Base-by-base conservation (phyloP, 768 basidiomycete genomes). In the Rhizopogon rudus region DNA sequence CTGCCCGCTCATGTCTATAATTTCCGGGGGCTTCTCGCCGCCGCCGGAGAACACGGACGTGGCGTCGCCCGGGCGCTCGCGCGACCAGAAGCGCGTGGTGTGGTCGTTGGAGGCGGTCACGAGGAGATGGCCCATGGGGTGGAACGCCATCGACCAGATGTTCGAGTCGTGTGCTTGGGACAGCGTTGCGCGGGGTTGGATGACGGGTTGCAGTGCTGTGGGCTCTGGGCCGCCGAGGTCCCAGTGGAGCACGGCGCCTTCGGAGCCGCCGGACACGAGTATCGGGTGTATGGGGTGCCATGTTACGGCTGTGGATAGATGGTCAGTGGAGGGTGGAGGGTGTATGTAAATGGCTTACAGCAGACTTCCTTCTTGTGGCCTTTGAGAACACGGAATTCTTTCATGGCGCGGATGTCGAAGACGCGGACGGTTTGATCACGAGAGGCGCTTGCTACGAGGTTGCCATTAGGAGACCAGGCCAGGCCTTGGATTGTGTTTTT, bases 301-400 rank as follows among this genome's bases (percentile, higher is more conserved):
- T 20, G 94, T 80, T 48, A 98, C 78, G 16, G 94, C 93, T 96
- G 64, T 4, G 29, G 12, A 31, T 41, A 28, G 28, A 40, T 35
- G 50, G 39, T 55, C 42, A 12, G 12, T 17, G 35, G 40, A 37
- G 29, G 22, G 9, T 49, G 51, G 49, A 43, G 35, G 33, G 22
- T 25, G 22, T 25, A 25, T 14, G 35, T 25, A 25, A 1, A 7
- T 17, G 42, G 78, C 92, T 57, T 75, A 95, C 92, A 94, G 75
- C 93, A 95, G 40, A 97, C 93, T 81, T 98, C 97, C 66, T 98
- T 96, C 67, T 93, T 94, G 79, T 99, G 97, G 1, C 97, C 97
- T 64, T 93, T 92, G 60, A 98, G 83, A 16, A 91, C 74, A 22
- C 91, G 83, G 68, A 92, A 84, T 68, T 98, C 95, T 70, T 96